Evolutionary conservation across 2,329 filamentous ascomycete genomes (phyloP).

Genomic region (Ceratocystis ficicola): DNA sequence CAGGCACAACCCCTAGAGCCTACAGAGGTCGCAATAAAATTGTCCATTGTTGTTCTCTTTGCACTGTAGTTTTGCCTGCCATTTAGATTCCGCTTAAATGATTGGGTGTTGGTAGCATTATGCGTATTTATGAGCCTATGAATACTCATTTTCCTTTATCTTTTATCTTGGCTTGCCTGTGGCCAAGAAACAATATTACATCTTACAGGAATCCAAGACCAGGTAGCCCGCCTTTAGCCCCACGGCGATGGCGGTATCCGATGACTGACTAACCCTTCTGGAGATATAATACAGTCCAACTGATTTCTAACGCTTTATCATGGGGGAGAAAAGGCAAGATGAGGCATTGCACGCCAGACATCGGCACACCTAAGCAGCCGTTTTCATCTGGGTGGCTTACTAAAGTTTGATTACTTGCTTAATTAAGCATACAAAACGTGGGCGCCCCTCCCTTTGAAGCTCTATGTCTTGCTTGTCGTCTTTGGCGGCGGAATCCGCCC

Average conservation of each 20-base stretch:
- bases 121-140: too few species aligned
- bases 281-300: background rate
- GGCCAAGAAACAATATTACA: too few species aligned
- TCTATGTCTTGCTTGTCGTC: background rate
- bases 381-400: background rate
- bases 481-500: slow-evolving; percentile 14
- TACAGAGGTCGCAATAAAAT: background rate
- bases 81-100: background rate
- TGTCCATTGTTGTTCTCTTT: background rate
- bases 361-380: background rate
- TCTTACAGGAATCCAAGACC: background rate
- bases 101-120: too few species aligned
- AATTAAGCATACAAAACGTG: background rate
- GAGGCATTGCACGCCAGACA: background rate
- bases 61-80: background rate
- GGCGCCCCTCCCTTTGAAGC: background rate
- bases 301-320: background rate
- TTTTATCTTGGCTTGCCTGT: too few species aligned
- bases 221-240: background rate
- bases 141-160: background rate
- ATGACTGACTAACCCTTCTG: background rate
- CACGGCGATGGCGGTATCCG: background rate
- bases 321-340: background rate
- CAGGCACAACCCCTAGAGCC: background rate
- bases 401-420: background rate